Evolutionary conservation across 495 filamentous ascomycete genomes (phyloP), one percentile per base, ranked within the genome.

Genomic region (Neurospora pannonica): DNA sequence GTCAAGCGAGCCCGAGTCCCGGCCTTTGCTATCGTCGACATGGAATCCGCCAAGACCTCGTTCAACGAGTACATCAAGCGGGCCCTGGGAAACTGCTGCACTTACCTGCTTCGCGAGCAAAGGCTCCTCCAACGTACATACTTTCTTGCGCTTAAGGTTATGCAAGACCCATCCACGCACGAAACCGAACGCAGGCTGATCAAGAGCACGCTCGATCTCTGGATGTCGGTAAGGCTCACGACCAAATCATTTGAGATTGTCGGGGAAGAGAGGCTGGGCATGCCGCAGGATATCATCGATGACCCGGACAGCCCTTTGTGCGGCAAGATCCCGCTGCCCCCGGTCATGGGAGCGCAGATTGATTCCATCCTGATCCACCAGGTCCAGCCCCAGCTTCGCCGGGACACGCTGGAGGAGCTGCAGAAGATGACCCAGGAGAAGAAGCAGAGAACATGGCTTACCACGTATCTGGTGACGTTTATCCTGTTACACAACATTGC

Each of bases 261-360:
- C 38, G 88, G 88, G 1, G 77, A 84, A 2, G 88, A 89, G 70
- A 88, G 83, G 7, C 76, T 90, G 43, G 88, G 83, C 19, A 89
- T 89, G 86, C 40, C 78, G 19, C 76, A 73, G 40, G 78, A 87
- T 72, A 70, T 80, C 42, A 85, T 85, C 76, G 81, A 87, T 75
- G 87, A 88, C 74, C 77, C 82, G 34, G 81, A 79, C 17, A 88
- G 84, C 72, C 84, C 87, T 15, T 83, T 87, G 62, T 79, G 81
- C 36, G 84, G 84, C 43, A 86, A 86, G 71, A 85, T 89, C 7
- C 88, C 88, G 28, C 79, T 89, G 11, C 88, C 88, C 11, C 88
- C 88, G 4, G 87, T 90, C 38, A 87, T 90, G 86, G 87, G 87
- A 39, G 87, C 87, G 37, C 88, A 90, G 74, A 84, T 90, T 31